Conservation (phyloP, 2,329 filamentous ascomycete species). For the Hypoxylon sp. region DNA sequence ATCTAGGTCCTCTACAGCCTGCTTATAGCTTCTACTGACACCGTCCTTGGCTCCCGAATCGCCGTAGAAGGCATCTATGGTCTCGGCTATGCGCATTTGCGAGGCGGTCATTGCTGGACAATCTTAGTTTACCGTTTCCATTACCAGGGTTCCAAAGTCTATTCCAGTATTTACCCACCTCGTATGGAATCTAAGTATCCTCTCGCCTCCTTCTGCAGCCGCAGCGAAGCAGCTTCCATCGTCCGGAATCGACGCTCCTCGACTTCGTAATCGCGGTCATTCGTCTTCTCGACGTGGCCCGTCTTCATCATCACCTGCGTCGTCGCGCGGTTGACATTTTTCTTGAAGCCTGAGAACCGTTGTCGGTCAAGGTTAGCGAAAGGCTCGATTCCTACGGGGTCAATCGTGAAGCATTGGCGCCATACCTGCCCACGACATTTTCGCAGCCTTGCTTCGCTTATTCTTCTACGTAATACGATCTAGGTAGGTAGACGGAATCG, state of each 20-base stretch:
- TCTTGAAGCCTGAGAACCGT: constrained; percentile 78
- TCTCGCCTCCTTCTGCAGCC: constrained; percentile 97
- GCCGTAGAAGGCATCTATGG: constrained; percentile 98
- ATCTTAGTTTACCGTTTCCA: not conserved
- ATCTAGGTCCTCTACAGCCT: constrained; percentile 96
- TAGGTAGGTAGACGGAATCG: not conserved
- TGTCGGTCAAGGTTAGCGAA: constrained; percentile 32
- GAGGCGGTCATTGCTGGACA: constrained; percentile 92
- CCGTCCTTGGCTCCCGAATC: constrained; percentile 95
- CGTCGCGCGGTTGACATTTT: constrained; percentile 97
- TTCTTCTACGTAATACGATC: constrained; percentile 6
- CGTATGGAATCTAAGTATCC: constrained; percentile 96
- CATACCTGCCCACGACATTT: constrained; percentile 79
- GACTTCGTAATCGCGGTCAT: constrained; percentile 98
- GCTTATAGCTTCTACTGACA: constrained; percentile 96
- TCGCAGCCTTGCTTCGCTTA: constrained; percentile 47
- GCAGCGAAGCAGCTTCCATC: constrained; percentile 93
- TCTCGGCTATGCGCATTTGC: constrained; percentile 99
- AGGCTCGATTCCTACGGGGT: not conserved
- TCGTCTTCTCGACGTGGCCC: constrained; percentile 97
- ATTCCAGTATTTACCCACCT: constrained; percentile 63
- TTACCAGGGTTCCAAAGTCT: constrained; percentile 18
- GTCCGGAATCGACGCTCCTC: constrained; percentile 97
- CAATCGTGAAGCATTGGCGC: constrained; percentile 10
- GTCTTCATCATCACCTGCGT: constrained; percentile 99